Conservation (phyloP, 441 rosid species). For the Arabidopsis lyrata region DNA sequence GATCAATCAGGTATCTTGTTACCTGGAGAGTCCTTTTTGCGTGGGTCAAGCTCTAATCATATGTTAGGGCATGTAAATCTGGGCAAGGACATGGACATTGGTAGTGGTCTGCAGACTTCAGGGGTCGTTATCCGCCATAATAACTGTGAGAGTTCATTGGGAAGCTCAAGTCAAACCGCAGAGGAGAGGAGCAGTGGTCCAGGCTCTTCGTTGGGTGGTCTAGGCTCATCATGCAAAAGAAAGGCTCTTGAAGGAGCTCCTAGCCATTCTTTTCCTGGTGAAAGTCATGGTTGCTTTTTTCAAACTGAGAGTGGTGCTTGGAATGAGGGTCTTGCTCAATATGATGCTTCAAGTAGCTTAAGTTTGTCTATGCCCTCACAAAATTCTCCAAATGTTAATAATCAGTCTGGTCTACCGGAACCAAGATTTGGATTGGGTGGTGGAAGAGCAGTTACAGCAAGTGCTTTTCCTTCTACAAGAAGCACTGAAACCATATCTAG, state of each 20-base stretch:
- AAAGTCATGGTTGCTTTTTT: constrained; percentile 61
- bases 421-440: constrained; percentile 57
- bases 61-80: constrained; percentile 47
- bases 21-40: constrained; percentile 51
- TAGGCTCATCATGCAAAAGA: constrained; percentile 91
- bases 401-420: constrained; percentile 53
- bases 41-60: constrained; percentile 54
- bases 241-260: constrained; percentile 87
- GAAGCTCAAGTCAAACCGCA: constrained; percentile 57
- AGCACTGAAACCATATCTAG: constrained; percentile 49
- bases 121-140: constrained; percentile 42
- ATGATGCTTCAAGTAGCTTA: constrained; percentile 68
- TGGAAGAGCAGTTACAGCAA: constrained; percentile 52
- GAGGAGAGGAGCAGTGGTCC: constrained; percentile 64
- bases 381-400: constrained; percentile 49
- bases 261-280: constrained; percentile 61
- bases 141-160: constrained; percentile 53
- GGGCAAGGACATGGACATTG: constrained; percentile 52
- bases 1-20: constrained; percentile 53
- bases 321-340: constrained; percentile 48
- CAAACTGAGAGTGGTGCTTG: constrained; percentile 58
- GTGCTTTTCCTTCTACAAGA: constrained; percentile 55
- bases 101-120: constrained; percentile 47
- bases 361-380: constrained; percentile 66
- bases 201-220: constrained; percentile 59